Base-by-base conservation (phyloP, 2,329 filamentous ascomycete species). In the Fusarium piperis region DNA sequence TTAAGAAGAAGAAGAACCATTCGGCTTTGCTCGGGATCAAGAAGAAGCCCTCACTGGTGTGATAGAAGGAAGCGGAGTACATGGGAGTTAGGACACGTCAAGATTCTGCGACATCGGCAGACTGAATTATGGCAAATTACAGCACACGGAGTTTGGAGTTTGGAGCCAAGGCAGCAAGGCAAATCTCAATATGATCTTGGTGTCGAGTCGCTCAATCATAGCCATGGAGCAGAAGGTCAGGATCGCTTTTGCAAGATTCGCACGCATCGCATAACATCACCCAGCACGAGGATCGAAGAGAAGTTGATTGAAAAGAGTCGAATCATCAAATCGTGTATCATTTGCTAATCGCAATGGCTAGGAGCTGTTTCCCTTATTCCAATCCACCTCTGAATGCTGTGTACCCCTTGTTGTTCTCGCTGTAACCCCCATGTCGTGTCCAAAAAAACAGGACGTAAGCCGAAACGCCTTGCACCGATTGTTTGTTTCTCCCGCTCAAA, bases 1-100 rank as follows among this genome's bases (percentile, higher is more conserved):
- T 92, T 55, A 97, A 97, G 84, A 92, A 94, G 83, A 98, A 97
- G 84, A 97, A 96, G 81, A 91, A 96, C 65, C 88, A 92, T 64
- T 85, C 90, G 1, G 90, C 92, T 15, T 84, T 91, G 23, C 81
- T 97, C 55, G 94, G 95, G 1, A 95, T 98, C 76, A 98, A 97
- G 85, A 96, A 94, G 86, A 95, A 94, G 82, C 84, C 87, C 16
- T 84, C 87, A 1, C 77, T 91, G 18, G 86, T 90, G 6, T 91
- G 77, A 70, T 11, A 77, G 44, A 12, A 13, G 12, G n/a, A 41
- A 20, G 20, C 23, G 18, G 30, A 20, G 26, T 13, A 36, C 13
- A 5, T 12, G 8, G 18, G 33, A 39, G 18, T 33, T 12, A 13
- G 36, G 2, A 61, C 6, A 20, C 10, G 7, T 30, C 15, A 8